These are phyloP conservation scores for Beta macrorhiza DNA, from an alignment of 179 eudicot species.

Conservation along the genomic window DNA sequence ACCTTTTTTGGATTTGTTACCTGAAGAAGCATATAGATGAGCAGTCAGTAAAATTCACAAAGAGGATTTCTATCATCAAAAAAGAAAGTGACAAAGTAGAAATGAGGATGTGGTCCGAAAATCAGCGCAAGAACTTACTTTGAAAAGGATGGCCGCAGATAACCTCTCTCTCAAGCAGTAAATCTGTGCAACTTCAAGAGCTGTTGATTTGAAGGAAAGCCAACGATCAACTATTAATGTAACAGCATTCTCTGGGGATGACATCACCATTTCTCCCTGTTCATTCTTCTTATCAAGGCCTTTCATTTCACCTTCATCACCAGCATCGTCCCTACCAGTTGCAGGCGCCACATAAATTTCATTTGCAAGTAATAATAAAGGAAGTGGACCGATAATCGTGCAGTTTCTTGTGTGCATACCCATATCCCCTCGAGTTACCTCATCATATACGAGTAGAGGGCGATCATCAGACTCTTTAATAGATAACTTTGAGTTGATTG, in stretches of 20 bases:
- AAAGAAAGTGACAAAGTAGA: neutral
- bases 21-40: slow-evolving; percentile 40
- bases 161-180: slow-evolving; percentile 95
- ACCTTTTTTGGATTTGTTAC: slow-evolving; percentile 50
- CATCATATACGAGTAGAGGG: slow-evolving; percentile 68
- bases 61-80: too few relatives aligned
- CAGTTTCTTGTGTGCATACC: slow-evolving; percentile 61
- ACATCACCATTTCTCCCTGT: slow-evolving; percentile 60
- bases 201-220: slow-evolving; percentile 68
- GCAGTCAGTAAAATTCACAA: neutral
- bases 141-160: slow-evolving; percentile 72
- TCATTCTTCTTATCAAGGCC: slow-evolving; percentile 22
- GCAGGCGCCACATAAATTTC: slow-evolving; percentile 80
- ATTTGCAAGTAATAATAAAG: slow-evolving; percentile 61
- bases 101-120: neutral
- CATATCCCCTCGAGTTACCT: slow-evolving; percentile 78
- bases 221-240: slow-evolving; percentile 76
- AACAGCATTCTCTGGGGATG: slow-evolving; percentile 68
- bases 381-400: slow-evolving; percentile 59
- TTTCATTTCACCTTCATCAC: slow-evolving; percentile 36
- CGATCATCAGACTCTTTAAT: slow-evolving; percentile 20
- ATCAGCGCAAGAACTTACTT: slow-evolving; percentile 40
- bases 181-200: slow-evolving; percentile 89
- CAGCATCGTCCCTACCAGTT: slow-evolving; percentile 42
- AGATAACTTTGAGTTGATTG: slow-evolving; percentile 42